Percentiles rank a stretch among this genome's conserved stretches.
Evolutionary conservation across 2,329 filamentous ascomycete species (phyloP).

Genomic region (Pseudocercospora pini-densiflorae): DNA sequence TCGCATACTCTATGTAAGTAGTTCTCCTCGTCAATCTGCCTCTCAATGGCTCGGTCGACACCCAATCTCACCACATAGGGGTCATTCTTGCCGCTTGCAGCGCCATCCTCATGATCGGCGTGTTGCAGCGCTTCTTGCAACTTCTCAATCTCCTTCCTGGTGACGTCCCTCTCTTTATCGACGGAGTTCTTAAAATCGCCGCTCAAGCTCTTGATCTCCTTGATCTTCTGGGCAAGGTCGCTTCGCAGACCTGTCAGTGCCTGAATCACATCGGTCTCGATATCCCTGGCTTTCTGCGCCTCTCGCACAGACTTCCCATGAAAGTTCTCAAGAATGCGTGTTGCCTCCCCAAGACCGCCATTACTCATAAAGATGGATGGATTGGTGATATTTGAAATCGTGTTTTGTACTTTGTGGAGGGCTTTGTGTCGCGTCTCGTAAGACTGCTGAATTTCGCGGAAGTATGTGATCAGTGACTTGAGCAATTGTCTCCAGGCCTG

Average conservation of each 20-base stretch:
- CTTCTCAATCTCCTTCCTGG: slow-evolving; percentile 75
- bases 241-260: slow-evolving; percentile 83
- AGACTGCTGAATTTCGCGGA: slow-evolving; percentile 85
- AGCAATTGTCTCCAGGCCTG: slow-evolving; percentile 95
- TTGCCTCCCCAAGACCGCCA: slow-evolving; percentile 86
- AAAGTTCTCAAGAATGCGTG: slow-evolving; percentile 78
- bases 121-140: slow-evolving; percentile 83
- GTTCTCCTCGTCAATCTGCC: slow-evolving; percentile 95
- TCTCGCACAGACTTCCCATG: slow-evolving; percentile 81
- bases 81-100: slow-evolving; percentile 86
- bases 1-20: slow-evolving; percentile 82
- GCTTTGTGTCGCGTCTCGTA: slow-evolving; percentile 87
- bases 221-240: slow-evolving; percentile 94
- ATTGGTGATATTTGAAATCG: slow-evolving; percentile 77
- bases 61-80: slow-evolving; percentile 85
- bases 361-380: slow-evolving; percentile 77
- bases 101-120: slow-evolving; percentile 72
- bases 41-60: slow-evolving; percentile 89
- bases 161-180: slow-evolving; percentile 89
- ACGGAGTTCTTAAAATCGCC: slow-evolving; percentile 98
- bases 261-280: slow-evolving; percentile 88
- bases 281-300: slow-evolving; percentile 85
- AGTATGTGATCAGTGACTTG: slow-evolving; percentile 92
- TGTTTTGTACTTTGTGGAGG: slow-evolving; percentile 79
- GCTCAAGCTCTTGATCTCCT: slow-evolving; percentile 92